phyloP scores from a whole-genome alignment of 2,329 filamentous ascomycete species.

The Hortaea werneckii region DNA sequence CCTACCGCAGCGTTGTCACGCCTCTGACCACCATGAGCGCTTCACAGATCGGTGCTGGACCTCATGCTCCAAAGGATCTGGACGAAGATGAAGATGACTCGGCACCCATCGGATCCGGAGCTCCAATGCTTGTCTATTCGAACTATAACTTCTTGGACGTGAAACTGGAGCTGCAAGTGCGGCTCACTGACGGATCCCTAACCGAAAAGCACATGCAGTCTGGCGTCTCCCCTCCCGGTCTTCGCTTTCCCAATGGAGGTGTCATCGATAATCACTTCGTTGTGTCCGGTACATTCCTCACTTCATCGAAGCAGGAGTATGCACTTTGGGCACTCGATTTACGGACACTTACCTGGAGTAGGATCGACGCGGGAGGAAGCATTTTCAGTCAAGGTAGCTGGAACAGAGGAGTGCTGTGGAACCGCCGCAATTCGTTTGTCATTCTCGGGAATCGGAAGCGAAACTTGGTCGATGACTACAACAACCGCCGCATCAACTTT shows the following conservation, averaged over 20 bases:
- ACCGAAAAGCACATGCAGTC: slow-evolving; percentile 84
- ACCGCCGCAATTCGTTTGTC: slow-evolving; percentile 85
- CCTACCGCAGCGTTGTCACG: slow-evolving; percentile 89
- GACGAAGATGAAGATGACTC: slow-evolving; percentile 29
- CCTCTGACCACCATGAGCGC: slow-evolving; percentile 61
- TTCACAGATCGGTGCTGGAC: slow-evolving; percentile 54
- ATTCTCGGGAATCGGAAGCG: slow-evolving; percentile 89
- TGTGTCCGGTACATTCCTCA: slow-evolving; percentile 93
- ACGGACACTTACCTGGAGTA: slow-evolving; percentile 79
- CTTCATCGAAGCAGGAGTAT: slow-evolving; percentile 96
- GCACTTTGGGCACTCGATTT: slow-evolving; percentile 92
- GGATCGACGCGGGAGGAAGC: slow-evolving; percentile 86
- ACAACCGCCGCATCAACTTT: slow-evolving; percentile 95
- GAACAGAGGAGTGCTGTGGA: slow-evolving; percentile 93
- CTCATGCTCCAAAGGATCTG: slow-evolving; percentile 31
- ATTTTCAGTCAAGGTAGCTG: slow-evolving; percentile 96
- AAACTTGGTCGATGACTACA: slow-evolving; percentile 94
- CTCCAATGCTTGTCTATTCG: slow-evolving; percentile 88
- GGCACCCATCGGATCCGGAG: slow-evolving; percentile 31
- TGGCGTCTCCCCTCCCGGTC: slow-evolving; percentile 75
- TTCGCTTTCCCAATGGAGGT: slow-evolving; percentile 91
- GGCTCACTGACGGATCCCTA: slow-evolving; percentile 71
- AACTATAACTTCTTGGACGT: slow-evolving; percentile 99
- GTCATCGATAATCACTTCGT: slow-evolving; percentile 95
- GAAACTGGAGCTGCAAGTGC: slow-evolving; percentile 85